phyloP scores from a whole-genome alignment of 371 early-diverging fungal genomes.

The Haplosporangium sp. region DNA sequence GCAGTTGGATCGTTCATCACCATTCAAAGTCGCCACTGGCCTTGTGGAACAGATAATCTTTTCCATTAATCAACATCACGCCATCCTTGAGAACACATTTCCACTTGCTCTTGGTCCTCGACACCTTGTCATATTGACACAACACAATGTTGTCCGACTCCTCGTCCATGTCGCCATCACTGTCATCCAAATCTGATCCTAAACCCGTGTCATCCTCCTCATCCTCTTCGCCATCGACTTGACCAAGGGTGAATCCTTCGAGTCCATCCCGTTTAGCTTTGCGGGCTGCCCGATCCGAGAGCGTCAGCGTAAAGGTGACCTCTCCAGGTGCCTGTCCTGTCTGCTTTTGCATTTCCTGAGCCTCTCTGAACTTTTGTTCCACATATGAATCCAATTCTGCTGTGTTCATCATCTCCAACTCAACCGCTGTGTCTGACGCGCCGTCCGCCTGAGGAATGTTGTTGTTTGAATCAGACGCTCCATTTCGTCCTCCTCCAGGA shows the following conservation, averaged over 20 bases:
- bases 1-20: slow-evolving; percentile 55
- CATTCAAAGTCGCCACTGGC: slow-evolving; percentile 96
- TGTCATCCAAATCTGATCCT: slow-evolving; percentile 62
- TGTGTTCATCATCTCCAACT: slow-evolving; percentile 25
- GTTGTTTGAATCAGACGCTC: slow-evolving; percentile 14
- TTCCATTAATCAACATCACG: slow-evolving; percentile 92
- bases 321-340: slow-evolving; percentile 20
- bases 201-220: slow-evolving; percentile 55
- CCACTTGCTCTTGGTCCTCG: slow-evolving; percentile 97
- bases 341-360: slow-evolving; percentile 21
- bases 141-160: slow-evolving; percentile 89
- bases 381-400: slow-evolving; percentile 41
- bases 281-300: slow-evolving; percentile 44
- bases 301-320: slow-evolving; percentile 38
- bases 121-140: slow-evolving; percentile 96
- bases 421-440: slow-evolving; percentile 34
- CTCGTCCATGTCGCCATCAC: slow-evolving; percentile 77
- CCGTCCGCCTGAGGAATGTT: slow-evolving; percentile 63
- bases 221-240: slow-evolving; percentile 68
- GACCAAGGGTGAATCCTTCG: slow-evolving; percentile 52
- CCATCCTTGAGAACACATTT: slow-evolving; percentile 96
- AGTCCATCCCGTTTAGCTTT: slow-evolving; percentile 33
- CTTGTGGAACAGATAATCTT: slow-evolving; percentile 93
- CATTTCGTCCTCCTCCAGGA: slow-evolving; percentile 33
- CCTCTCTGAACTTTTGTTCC: slow-evolving; percentile 32